These are phyloP conservation scores for Umbelopsis ramanniana DNA, from an alignment of 192 early-diverging fungal genomes.

Conservation along the genomic window DNA sequence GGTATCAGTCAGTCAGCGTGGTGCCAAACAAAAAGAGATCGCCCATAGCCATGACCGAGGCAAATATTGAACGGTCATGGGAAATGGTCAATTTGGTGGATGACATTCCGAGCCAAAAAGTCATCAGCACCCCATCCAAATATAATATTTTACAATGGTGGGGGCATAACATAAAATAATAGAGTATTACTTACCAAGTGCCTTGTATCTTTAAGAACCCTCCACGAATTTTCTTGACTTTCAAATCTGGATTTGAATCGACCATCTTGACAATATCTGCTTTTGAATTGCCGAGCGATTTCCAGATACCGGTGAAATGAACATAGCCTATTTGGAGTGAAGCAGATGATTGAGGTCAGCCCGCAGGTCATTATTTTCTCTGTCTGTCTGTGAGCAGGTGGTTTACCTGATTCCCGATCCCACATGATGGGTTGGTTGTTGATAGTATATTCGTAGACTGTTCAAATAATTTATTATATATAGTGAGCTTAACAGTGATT, in stretches of 20 bases:
- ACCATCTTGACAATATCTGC: slow-evolving; percentile 66
- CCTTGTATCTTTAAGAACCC: slow-evolving; percentile 66
- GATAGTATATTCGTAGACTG: slow-evolving; percentile 63
- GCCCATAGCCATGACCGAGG: neutral
- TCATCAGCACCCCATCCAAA: neutral
- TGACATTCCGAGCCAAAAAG: neutral
- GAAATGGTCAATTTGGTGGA: neutral
- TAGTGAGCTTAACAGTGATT: neutral
- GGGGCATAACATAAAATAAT: neutral
- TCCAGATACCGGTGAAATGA: slow-evolving; percentile 66
- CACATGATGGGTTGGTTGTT: slow-evolving; percentile 66
- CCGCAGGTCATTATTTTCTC: neutral
- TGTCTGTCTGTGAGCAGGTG: too few species aligned
- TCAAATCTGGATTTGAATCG: slow-evolving; percentile 59
- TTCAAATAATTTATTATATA: neutral
- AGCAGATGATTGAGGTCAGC: slow-evolving; percentile 25
- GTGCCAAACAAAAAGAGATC: neutral
- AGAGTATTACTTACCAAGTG: slow-evolving; percentile 56
- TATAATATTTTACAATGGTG: too few species aligned
- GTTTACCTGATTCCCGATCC: slow-evolving; percentile 58
- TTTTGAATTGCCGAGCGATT: slow-evolving; percentile 61
- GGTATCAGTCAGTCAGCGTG: neutral
- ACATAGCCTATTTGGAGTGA: slow-evolving; percentile 47
- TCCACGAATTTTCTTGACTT: slow-evolving; percentile 61
- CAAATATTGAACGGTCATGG: slow-evolving; percentile 3